A percentile compares a stretch with the other conserved stretches of the same genome.
Evolutionary conservation across 1,139 yeast species (phyloP).

Genomic region (Blastobotrys ciferrii): DNA sequence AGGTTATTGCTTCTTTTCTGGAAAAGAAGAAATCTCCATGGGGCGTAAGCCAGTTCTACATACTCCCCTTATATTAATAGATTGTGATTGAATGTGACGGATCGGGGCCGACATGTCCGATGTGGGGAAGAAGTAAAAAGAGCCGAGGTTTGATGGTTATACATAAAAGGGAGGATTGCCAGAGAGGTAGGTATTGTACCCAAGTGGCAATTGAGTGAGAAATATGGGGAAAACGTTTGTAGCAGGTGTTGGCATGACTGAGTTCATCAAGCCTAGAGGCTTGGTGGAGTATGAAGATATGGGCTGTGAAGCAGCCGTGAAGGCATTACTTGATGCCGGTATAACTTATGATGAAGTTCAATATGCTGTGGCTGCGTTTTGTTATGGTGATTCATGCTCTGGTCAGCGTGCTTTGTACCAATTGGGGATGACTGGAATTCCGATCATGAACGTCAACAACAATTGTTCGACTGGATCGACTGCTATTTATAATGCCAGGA

Average conservation of each 20-base stretch:
- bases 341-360: conserved; percentile 33
- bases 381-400: conserved; percentile 35
- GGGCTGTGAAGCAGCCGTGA: conserved; percentile 34
- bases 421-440: conserved; percentile 35
- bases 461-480: conserved; percentile 36
- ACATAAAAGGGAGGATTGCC: too few species aligned
- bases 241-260: conserved; percentile 35
- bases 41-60: too few species aligned
- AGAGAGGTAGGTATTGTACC: too few species aligned
- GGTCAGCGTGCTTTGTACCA: conserved; percentile 35
- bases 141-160: too few species aligned
- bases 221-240: conserved; percentile 22
- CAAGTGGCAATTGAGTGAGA: not conserved
- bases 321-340: conserved; percentile 33
- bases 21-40: too few species aligned
- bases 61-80: too few species aligned
- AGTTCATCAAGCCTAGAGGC: conserved; percentile 34
- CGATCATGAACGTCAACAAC: conserved; percentile 34
- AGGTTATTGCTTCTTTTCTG: too few species aligned
- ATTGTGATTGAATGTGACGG: not conserved
- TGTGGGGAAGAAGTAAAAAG: not conserved
- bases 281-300: conserved; percentile 31
- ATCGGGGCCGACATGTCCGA: not conserved
- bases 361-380: conserved; percentile 32
- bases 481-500: conserved; percentile 31